Percentiles rank a stretch among this genome's conserved stretches.
Conservation (phyloP, 371 early-diverging fungal species). For the Ordospora colligata region DNA sequence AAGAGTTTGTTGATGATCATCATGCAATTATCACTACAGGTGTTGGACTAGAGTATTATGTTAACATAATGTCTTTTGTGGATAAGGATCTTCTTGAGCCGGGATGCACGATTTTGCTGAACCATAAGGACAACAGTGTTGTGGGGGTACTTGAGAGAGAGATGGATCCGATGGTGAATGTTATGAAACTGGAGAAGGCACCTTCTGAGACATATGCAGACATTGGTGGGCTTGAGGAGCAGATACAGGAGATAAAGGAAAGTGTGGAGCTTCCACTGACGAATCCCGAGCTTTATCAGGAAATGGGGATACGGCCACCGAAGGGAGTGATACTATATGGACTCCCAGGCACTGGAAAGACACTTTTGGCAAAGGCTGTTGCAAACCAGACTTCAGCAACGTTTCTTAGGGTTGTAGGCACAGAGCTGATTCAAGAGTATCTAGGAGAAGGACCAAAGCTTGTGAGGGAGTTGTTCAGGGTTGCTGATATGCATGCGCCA, state of each 20-base stretch:
- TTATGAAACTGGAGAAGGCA: conserved; percentile 99
- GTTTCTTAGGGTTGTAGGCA: conserved; percentile 95
- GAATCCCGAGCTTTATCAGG: conserved; percentile 96
- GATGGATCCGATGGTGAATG: conserved; percentile 92
- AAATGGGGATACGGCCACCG: conserved; percentile 98
- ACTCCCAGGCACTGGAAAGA: conserved; percentile 96
- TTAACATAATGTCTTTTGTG: conserved; percentile 60
- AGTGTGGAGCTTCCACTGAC: conserved; percentile 96
- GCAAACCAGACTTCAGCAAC: conserved; percentile 99
- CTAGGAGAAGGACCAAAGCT: conserved; percentile 98
- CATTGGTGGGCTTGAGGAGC: conserved; percentile 93
- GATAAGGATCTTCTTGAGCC: conserved; percentile 63
- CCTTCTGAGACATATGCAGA: conserved; percentile 97
- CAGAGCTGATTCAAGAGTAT: conserved; percentile 99
- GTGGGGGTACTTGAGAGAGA: conserved; percentile 91
- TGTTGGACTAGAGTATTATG: conserved; percentile 89
- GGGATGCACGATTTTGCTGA: conserved; percentile 60
- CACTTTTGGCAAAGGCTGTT: conserved; percentile 95
- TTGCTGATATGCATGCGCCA: conserved; percentile 96
- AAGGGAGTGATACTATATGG: conserved; percentile 99
- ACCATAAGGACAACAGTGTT: conserved; percentile 64
- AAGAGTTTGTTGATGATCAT: conserved; percentile 98
- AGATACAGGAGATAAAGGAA: conserved; percentile 99
- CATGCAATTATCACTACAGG: conserved; percentile 94
- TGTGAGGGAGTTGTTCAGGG: conserved; percentile 93